A percentile compares a stretch with the other conserved stretches of the same genome.
These are phyloP conservation scores for Candida broadrunensis DNA, from an alignment of 805 yeast species.

Conservation along the genomic window DNA sequence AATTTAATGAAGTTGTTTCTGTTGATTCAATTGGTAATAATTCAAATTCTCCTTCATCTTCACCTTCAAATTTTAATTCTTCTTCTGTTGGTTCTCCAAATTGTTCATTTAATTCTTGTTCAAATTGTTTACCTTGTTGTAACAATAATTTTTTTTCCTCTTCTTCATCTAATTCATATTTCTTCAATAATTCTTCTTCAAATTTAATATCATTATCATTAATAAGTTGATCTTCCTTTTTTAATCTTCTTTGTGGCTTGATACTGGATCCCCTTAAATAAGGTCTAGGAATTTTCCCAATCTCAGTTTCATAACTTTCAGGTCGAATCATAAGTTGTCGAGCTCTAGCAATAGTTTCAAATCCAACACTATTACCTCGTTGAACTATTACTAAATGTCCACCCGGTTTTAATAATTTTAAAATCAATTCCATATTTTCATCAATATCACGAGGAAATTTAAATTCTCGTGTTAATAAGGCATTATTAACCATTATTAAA, in stretches of 20 bases:
- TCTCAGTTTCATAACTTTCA: slow-evolving; percentile 53
- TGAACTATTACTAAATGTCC: slow-evolving; percentile 82
- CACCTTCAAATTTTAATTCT: slow-evolving; percentile 49
- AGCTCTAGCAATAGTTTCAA: slow-evolving; percentile 85
- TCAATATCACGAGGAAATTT: slow-evolving; percentile 76
- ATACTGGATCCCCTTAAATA: slow-evolving; percentile 51
- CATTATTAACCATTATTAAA: slow-evolving; percentile 79
- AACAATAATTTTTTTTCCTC: slow-evolving; percentile 8
- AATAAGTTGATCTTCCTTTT: slow-evolving; percentile 33
- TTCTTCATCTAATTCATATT: slow-evolving; percentile 20
- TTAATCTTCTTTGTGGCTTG: slow-evolving; percentile 34
- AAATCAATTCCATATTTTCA: slow-evolving; percentile 53
- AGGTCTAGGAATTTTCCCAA: slow-evolving; percentile 68
- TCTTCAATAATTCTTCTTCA: slow-evolving; percentile 28
- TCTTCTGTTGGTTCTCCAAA: slow-evolving; percentile 41
- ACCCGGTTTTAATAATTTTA: slow-evolving; percentile 65
- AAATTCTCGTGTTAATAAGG: slow-evolving; percentile 57
- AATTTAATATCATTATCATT: slow-evolving; percentile 31
- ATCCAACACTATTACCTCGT: slow-evolving; percentile 87
- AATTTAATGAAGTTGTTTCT: slow-evolving; percentile 5
- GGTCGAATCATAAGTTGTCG: slow-evolving; percentile 90
- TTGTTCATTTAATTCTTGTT: slow-evolving; percentile 31
- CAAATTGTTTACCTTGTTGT: slow-evolving; percentile 19
- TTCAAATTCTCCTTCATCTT: slow-evolving; percentile 29
- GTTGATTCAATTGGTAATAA: slow-evolving; percentile 17